A percentile compares a stretch with the other conserved stretches of the same genome.
These are phyloP conservation scores for Podospora bellae-mahoneyi DNA, from an alignment of 495 filamentous ascomycete genomes.

Conservation along the genomic window DNA sequence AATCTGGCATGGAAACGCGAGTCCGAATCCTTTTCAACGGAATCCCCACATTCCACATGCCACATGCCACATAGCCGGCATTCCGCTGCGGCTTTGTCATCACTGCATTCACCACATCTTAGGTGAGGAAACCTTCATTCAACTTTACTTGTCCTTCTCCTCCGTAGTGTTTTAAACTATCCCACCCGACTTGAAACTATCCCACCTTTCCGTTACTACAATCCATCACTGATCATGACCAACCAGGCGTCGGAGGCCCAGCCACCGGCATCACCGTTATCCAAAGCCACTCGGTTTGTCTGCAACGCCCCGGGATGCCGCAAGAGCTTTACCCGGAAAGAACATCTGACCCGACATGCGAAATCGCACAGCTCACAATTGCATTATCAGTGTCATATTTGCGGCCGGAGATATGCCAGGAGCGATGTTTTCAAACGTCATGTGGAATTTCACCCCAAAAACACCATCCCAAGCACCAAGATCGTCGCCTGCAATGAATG, in stretches of 20 bases:
- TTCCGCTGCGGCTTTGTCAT: not conserved
- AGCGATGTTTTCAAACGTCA: slow-evolving; percentile 35
- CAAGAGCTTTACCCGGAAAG: slow-evolving; percentile 30
- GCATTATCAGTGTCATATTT: slow-evolving; percentile 28
- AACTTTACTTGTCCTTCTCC: not conserved
- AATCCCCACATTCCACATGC: slow-evolving; percentile 1
- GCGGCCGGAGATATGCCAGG: slow-evolving; percentile 31
- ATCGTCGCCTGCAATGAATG: slow-evolving; percentile 1
- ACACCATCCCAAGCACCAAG: not conserved
- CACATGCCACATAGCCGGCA: not conserved
- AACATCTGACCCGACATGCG: slow-evolving; percentile 31
- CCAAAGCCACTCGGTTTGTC: slow-evolving; percentile 11
- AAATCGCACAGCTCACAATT: slow-evolving; percentile 27
- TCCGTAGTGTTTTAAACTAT: not conserved
- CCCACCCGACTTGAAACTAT: not conserved
- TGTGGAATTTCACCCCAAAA: slow-evolving; percentile 27
- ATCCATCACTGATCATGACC: not conserved
- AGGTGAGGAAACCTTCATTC: not conserved
- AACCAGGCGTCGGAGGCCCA: not conserved
- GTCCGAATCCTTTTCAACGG: no score
- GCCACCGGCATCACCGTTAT: not conserved
- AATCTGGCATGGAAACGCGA: no score
- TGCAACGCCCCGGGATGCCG: slow-evolving; percentile 26
- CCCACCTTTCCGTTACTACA: not conserved
- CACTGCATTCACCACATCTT: not conserved